Percentiles rank a stretch among this genome's conserved stretches.
Evolutionary conservation across 495 filamentous ascomycete genomes (phyloP).

Genomic region (Talaromyces trachyspermus): DNA sequence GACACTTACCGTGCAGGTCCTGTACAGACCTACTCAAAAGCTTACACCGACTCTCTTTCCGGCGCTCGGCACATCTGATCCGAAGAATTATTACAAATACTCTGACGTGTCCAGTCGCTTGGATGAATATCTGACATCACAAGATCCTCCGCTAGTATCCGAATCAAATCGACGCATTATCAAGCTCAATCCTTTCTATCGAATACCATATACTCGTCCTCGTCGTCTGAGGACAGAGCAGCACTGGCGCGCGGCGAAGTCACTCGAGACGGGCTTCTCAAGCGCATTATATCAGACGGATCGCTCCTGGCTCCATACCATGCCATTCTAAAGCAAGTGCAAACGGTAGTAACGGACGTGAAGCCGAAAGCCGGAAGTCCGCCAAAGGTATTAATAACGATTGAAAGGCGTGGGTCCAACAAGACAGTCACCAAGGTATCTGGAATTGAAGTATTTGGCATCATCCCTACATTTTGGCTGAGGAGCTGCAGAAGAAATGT

Average conservation of each 20-base stretch:
- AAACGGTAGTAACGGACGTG: slow-evolving; percentile 39
- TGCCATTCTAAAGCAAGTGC: slow-evolving; percentile 47
- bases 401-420: slow-evolving; percentile 61
- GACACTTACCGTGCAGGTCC: slow-evolving; percentile 44
- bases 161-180: slow-evolving; percentile 57
- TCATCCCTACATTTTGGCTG: slow-evolving; percentile 56
- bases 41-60: slow-evolving; percentile 49
- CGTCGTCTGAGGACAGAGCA: slow-evolving; percentile 47
- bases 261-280: slow-evolving; percentile 56
- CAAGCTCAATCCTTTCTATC: slow-evolving; percentile 57
- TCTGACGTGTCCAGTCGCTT: slow-evolving; percentile 33
- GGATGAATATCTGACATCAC: slow-evolving; percentile 40
- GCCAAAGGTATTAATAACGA: slow-evolving; percentile 50
- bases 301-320: slow-evolving; percentile 43
- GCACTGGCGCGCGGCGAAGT: slow-evolving; percentile 50
- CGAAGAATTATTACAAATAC: slow-evolving; percentile 47
- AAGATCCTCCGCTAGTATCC: slow-evolving; percentile 49
- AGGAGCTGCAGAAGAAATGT: slow-evolving; percentile 65
- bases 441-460: slow-evolving; percentile 55
- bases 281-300: slow-evolving; percentile 48
- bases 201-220: slow-evolving; percentile 49
- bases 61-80: slow-evolving; percentile 29
- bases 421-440: slow-evolving; percentile 61
- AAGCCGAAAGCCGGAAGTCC: slow-evolving; percentile 57
- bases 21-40: slow-evolving; percentile 50